Evolutionary conservation across 306 rosid genomes (phyloP).

Genomic region (Cyamopsis tetragonoloba): DNA sequence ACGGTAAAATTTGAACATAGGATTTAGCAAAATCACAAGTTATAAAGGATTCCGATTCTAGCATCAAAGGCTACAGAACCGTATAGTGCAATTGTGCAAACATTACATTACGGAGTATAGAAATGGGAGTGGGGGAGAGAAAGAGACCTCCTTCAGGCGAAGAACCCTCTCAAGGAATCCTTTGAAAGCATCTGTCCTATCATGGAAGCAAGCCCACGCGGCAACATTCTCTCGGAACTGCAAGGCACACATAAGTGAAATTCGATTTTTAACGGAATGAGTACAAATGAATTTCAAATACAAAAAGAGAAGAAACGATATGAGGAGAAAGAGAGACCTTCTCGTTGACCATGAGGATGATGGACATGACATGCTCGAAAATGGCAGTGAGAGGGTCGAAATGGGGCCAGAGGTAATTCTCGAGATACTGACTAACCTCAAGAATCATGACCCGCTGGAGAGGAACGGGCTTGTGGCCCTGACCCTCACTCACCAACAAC

Average conservation of each 20-base stretch:
- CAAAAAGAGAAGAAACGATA: background rate
- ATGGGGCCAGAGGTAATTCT: constrained; percentile 85
- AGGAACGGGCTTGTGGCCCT: constrained; percentile 74
- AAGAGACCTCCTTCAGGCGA: constrained; percentile 72
- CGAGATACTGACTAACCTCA: constrained; percentile 94
- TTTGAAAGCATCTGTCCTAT: constrained; percentile 66
- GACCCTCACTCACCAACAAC: constrained; percentile 58
- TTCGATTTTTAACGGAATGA: background rate
- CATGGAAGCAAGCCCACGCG: constrained; percentile 93
- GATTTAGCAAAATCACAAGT: constrained; percentile 12
- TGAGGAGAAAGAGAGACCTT: constrained; percentile 48
- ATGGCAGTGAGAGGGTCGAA: constrained; percentile 62
- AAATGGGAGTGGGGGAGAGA: background rate
- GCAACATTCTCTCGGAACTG: constrained; percentile 96
- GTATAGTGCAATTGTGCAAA: too few species aligned
- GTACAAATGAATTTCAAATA: background rate
- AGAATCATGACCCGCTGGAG: constrained; percentile 90
- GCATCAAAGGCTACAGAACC: constrained; percentile 3
- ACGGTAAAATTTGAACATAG: constrained; percentile 31
- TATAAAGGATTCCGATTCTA: background rate
- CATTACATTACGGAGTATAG: too few species aligned
- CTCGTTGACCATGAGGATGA: constrained; percentile 88
- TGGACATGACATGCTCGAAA: constrained; percentile 92
- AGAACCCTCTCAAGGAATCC: constrained; percentile 90
- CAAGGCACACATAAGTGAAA: background rate